A percentile compares a stretch with the other conserved stretches of the same genome.
Evolutionary conservation across 768 basidiomycete genomes (phyloP).

Genomic region (Lactifluus rugatus): DNA sequence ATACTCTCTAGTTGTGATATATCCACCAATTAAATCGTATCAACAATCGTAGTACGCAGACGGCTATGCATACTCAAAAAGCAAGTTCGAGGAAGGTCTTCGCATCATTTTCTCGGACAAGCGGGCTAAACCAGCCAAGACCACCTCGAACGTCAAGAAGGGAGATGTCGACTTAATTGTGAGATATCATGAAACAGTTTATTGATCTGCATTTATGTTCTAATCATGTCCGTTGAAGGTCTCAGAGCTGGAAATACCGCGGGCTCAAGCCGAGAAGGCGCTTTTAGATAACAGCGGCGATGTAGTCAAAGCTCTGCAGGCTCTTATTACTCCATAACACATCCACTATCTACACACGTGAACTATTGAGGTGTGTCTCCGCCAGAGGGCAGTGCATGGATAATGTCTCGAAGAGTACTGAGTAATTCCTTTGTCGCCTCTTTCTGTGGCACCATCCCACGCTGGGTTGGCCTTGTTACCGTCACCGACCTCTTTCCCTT

Average conservation of each 20-base stretch:
- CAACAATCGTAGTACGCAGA: slow-evolving; percentile 42
- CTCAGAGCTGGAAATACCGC: slow-evolving; percentile 54
- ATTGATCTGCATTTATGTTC: background rate
- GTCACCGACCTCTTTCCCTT: slow-evolving; percentile 5
- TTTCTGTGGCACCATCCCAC: background rate
- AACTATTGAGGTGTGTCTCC: background rate
- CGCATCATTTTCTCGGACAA: slow-evolving; percentile 49
- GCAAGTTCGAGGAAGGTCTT: slow-evolving; percentile 56
- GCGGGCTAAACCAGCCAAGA: slow-evolving; percentile 37
- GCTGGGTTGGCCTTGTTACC: background rate
- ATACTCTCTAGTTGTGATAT: background rate
- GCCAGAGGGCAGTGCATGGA: background rate
- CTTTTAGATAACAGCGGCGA: slow-evolving; percentile 46
- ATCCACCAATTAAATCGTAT: background rate
- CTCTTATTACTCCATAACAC: slow-evolving; percentile 19
- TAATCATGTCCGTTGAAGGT: slow-evolving; percentile 32
- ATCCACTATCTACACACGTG: background rate
- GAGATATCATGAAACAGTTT: slow-evolving; percentile 22
- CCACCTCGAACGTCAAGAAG: slow-evolving; percentile 34
- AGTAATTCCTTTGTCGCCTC: slow-evolving; percentile 1
- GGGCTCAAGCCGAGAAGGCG: slow-evolving; percentile 48
- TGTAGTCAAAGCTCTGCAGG: slow-evolving; percentile 38
- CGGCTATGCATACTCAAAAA: slow-evolving; percentile 58
- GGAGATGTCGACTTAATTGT: slow-evolving; percentile 63
- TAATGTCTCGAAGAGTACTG: slow-evolving; percentile 1